Evolutionary conservation across 2,329 filamentous ascomycete genomes (phyloP).

Genomic region (Xylariaceae sp.): DNA sequence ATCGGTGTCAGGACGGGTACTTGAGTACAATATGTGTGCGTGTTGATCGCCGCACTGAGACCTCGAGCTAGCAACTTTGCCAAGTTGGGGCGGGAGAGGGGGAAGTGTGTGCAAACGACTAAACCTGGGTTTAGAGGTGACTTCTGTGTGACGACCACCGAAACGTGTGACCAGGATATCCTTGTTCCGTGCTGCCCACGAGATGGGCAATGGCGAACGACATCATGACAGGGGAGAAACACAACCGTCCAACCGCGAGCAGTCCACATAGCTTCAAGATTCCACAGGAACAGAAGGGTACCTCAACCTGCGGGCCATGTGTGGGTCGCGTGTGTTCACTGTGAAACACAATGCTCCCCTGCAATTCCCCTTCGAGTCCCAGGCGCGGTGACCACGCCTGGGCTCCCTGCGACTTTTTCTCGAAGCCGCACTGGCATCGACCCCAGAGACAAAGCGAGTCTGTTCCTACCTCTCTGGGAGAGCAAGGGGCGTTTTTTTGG

Average conservation of each 20-base stretch:
- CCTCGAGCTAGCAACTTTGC: no score
- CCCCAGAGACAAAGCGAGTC: constrained; percentile 5
- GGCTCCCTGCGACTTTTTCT: constrained; percentile 37
- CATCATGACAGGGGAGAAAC: not conserved
- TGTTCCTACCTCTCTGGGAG: constrained; percentile 21
- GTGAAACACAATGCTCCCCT: constrained; percentile 50
- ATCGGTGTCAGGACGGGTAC: no score
- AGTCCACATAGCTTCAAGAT: not conserved
- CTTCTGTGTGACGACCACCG: no score
- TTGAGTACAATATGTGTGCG: no score
- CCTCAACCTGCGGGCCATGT: not conserved
- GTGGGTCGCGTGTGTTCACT: constrained; percentile 34
- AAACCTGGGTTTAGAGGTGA: no score
- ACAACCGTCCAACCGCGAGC: constrained; percentile 4
- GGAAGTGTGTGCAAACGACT: no score
- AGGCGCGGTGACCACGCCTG: constrained; percentile 39
- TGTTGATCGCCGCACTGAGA: no score
- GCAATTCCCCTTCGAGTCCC: constrained; percentile 41
- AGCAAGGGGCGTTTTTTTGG: constrained; percentile 14
- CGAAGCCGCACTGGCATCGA: constrained; percentile 30
- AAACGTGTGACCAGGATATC: no score
- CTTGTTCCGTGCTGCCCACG: no score
- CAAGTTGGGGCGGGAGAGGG: no score
- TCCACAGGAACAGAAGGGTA: constrained; percentile 10
- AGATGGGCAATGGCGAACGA: no score